Conservation (phyloP, 495 filamentous ascomycete species). For the Staphylotrichum longicolle region DNA sequence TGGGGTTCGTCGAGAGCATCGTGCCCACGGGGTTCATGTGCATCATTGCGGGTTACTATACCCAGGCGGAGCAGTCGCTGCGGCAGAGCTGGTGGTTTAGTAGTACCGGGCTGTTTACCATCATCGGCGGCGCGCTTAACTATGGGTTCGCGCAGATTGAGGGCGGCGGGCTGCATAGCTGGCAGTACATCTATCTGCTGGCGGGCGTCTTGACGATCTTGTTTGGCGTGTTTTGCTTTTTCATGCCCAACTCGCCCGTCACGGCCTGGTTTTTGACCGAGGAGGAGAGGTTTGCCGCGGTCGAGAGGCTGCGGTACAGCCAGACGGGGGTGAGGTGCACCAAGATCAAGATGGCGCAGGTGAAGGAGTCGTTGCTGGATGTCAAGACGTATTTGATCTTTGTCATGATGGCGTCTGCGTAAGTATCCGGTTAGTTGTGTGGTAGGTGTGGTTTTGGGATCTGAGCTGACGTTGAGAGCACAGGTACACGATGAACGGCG, state of each 20-base stretch:
- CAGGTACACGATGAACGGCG: slow-evolving; percentile 68
- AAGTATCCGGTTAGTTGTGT: not conserved
- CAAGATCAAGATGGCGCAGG: slow-evolving; percentile 45
- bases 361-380: slow-evolving; percentile 57
- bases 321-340: slow-evolving; percentile 64
- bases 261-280: slow-evolving; percentile 69
- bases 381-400: slow-evolving; percentile 58
- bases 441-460: not conserved
- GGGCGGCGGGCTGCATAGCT: slow-evolving; percentile 49
- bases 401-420: slow-evolving; percentile 51
- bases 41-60: slow-evolving; percentile 58
- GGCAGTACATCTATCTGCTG: slow-evolving; percentile 74
- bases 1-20: slow-evolving; percentile 59
- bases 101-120: slow-evolving; percentile 56
- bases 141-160: slow-evolving; percentile 61
- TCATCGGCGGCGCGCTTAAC: slow-evolving; percentile 49
- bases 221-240: slow-evolving; percentile 50
- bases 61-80: slow-evolving; percentile 51
- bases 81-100: slow-evolving; percentile 34
- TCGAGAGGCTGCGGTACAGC: slow-evolving; percentile 62
- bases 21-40: slow-evolving; percentile 51
- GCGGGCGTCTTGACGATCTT: slow-evolving; percentile 59
- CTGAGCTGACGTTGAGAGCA: not conserved
- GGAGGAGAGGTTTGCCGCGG: slow-evolving; percentile 64
- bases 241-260: slow-evolving; percentile 70